A percentile compares a stretch with the other conserved stretches of the same genome.
These are phyloP conservation scores for Xerocomus nothofagi DNA, from an alignment of 1,284 basidiomycete genomes.

Conservation along the genomic window DNA sequence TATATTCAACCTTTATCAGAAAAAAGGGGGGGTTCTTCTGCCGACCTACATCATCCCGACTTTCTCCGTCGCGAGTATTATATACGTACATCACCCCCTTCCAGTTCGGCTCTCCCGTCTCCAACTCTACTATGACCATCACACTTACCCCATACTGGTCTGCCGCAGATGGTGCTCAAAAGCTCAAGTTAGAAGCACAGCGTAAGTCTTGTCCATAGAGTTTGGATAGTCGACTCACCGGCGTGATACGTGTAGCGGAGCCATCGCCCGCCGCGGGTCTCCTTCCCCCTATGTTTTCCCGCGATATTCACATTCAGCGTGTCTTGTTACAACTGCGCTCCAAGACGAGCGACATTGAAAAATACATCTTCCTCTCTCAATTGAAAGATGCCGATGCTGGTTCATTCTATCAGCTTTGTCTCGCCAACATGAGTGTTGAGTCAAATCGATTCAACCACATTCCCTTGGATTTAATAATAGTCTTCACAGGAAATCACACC, in stretches of 20 bases:
- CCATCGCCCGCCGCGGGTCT: conserved; percentile 56
- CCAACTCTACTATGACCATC: conserved; percentile 50
- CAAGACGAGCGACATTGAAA: conserved; percentile 73
- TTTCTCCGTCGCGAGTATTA: conserved; percentile 12
- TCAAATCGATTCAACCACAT: neutral
- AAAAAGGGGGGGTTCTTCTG: neutral
- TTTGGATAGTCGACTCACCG: neutral
- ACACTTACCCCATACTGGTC: conserved; percentile 69
- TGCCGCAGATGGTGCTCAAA: conserved; percentile 57
- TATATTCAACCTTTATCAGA: conserved; percentile 2
- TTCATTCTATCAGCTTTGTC: conserved; percentile 74
- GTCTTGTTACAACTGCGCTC: conserved; percentile 70
- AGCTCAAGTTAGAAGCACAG: conserved; percentile 58
- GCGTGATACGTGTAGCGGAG: conserved; percentile 37
- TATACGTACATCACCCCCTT: neutral
- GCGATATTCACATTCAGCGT: conserved; percentile 55
- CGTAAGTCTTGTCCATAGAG: conserved; percentile 41
- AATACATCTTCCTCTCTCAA: conserved; percentile 79
- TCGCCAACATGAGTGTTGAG: conserved; percentile 55
- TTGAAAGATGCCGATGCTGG: conserved; percentile 71
- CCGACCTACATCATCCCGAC: conserved; percentile 5
- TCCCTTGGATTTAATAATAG: neutral
- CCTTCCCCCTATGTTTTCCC: conserved; percentile 61
- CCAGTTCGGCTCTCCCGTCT: neutral
- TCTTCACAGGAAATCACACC: conserved; percentile 65